Evolutionary conservation across 495 filamentous ascomycete genomes (phyloP), one percentile per base, ranked within the genome.

Genomic region (Chaetomium fimeti): DNA sequence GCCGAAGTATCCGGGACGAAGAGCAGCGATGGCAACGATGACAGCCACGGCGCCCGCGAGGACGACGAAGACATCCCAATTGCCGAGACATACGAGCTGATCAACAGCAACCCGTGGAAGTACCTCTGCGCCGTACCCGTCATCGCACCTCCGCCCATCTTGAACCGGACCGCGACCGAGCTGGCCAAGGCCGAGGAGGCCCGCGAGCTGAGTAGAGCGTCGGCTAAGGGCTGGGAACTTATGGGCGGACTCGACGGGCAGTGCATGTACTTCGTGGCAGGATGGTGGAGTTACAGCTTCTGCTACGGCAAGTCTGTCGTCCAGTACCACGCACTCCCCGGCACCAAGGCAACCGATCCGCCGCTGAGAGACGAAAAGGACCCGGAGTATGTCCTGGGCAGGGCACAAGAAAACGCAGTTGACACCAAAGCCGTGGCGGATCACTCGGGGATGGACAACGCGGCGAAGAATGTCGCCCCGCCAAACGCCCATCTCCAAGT

Each of bases 271-370:
- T 97, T 89, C 75, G 82, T 91, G 52, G 89, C 85, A 1, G 94
- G 93, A 4, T 98, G 94, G 94, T 98, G 94, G 94, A 92, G 88
- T 60, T 98, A 98, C 74, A 88, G 86, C 38, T 98, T 96, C 78
- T 98, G 94, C 79, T 96, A 97, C 78, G 89, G 90, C 70, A 82
- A 85, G 49, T 85, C 90, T 60, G 87, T 98, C 38, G 90, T 89
- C 66, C 94, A 98, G 73, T 98, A 96, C 76, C 94, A 98, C 77
- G 90, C 90, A 58, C 78, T 92, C 57, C 85, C 92, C 0, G 76
- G 85, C 57, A 43, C 32, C 70, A 77, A 75, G 27, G 18, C 24
- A 32, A 88, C 87, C 6, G 83, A 86, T 1, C 86, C 91, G 5
- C 81, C 83, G 20, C 88, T 88, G 63, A 88, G 89, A 68, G 94